Conservation (phyloP, 1,139 yeast genomes). For the Yamadazyma conglobata region DNA sequence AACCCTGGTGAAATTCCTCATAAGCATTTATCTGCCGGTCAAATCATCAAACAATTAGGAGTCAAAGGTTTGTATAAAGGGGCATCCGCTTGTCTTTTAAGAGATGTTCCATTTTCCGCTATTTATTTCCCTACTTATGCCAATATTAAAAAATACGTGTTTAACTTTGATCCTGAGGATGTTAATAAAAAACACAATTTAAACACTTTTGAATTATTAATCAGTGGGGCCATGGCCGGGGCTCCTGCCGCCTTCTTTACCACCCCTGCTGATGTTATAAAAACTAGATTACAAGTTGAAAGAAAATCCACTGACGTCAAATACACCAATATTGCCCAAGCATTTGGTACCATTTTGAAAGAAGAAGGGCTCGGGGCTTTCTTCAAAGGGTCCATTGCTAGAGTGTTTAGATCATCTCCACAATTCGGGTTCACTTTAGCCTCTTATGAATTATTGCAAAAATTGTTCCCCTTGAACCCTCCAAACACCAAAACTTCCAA, state of each 20-base stretch:
- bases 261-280: slow-evolving; percentile 95
- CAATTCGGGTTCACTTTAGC: slow-evolving; percentile 98
- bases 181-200: slow-evolving; percentile 48
- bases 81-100: slow-evolving; percentile 82
- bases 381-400: slow-evolving; percentile 95
- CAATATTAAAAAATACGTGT: slow-evolving; percentile 77
- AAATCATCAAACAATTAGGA: slow-evolving; percentile 78
- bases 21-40: slow-evolving; percentile 56
- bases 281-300: slow-evolving; percentile 90
- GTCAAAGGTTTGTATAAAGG: slow-evolving; percentile 87
- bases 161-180: slow-evolving; percentile 74
- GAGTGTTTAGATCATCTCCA: slow-evolving; percentile 93
- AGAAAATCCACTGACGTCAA: slow-evolving; percentile 72
- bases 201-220: slow-evolving; percentile 76
- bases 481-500: slow-evolving; percentile 45
- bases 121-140: slow-evolving; percentile 98
- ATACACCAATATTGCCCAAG: slow-evolving; percentile 75
- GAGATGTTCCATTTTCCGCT: slow-evolving; percentile 97
- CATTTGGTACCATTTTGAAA: slow-evolving; percentile 65
- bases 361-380: slow-evolving; percentile 81
- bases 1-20: slow-evolving; percentile 47
- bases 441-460: slow-evolving; percentile 80
- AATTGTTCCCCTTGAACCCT: slow-evolving; percentile 44
- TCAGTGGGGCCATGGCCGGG: slow-evolving; percentile 94
- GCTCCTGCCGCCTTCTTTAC: slow-evolving; percentile 97